Base-by-base conservation (phyloP, 2,329 filamentous ascomycete species). In the Acephala macrosclerotiorum region DNA sequence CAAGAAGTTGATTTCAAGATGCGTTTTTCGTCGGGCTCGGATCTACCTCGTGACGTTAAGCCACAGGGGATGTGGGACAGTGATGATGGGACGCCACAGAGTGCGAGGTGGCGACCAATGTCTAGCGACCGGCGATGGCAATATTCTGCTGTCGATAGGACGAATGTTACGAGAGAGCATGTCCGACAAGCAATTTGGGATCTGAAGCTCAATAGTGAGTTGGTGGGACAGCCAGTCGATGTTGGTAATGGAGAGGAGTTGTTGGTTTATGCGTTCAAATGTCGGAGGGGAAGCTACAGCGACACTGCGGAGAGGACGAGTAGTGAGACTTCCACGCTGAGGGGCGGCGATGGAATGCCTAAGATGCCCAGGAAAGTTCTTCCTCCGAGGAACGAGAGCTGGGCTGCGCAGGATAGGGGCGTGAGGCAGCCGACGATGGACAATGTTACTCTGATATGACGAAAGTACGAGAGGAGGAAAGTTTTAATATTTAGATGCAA, bases 1-100 rank as follows among this genome's bases (percentile, higher is more conserved):
- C 49, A 65, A 29, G 63, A 68, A 16, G 63, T 65, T 14, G 63
- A 65, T 55, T 57, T 68, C 8, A 68, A 68, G 55, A 59, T 64
- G 61, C 45, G 53, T 2, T 64, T 68, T 25, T 49, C 42, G 1
- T 33, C 56, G n/a, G 57, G 40, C 11, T 33, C 57, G 9, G 20
- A 53, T 53, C 14, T 53, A 5, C 49, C 49, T 9, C 22, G 49
- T 16, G 49, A 53, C 26, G 26, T 22, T 6, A 53, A 33, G 25
- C 49, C 49, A 22, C 49, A 53, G 18, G 49, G 49, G 22, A 53
- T 53, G 49, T 53, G 49, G 49, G 49, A 53, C 7, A 53, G 49
- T 8, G 49, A 53, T 29, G 26, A 33, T 29, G 25, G 14, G 11
- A 53, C 45, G n/a, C 11, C 45, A n/a, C 7, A 7, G 45, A 22